A percentile compares a stretch with the other conserved stretches of the same genome.
Evolutionary conservation across 805 yeast genomes (phyloP).

Genomic region (Danielia oregonensis): DNA sequence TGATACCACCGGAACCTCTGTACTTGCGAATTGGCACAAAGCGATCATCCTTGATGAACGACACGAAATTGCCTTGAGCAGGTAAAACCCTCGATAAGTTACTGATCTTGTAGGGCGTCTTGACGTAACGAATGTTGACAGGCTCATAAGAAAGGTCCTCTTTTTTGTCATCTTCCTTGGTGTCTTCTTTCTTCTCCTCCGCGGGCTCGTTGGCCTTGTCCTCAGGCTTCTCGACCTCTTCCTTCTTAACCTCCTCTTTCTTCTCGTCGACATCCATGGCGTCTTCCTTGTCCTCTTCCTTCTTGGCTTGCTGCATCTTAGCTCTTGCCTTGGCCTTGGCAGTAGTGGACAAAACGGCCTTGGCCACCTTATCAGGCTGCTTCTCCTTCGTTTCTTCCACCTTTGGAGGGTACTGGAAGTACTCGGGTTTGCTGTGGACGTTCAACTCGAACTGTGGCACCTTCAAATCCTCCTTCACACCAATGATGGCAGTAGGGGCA

Average conservation of each 20-base stretch:
- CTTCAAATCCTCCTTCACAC: constrained; percentile 79
- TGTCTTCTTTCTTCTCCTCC: constrained; percentile 24
- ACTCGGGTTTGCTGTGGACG: constrained; percentile 75
- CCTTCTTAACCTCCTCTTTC: constrained; percentile 15
- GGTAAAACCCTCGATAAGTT: constrained; percentile 91
- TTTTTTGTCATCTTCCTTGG: constrained; percentile 26
- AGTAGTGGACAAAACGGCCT: constrained; percentile 93
- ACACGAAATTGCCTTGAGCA: constrained; percentile 75
- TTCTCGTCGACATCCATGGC: constrained; percentile 28
- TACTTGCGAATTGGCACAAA: constrained; percentile 81
- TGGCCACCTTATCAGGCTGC: constrained; percentile 82
- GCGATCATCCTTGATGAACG: constrained; percentile 71
- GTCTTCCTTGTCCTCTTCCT: constrained; percentile 49
- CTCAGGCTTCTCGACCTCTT: constrained; percentile 11
- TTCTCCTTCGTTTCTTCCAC: constrained; percentile 73
- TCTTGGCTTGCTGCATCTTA: constrained; percentile 53
- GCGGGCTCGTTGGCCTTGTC: constrained; percentile 7
- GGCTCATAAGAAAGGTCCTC: constrained; percentile 24
- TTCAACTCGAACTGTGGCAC: constrained; percentile 80
- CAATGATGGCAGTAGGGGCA: constrained; percentile 87
- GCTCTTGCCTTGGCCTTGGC: constrained; percentile 93
- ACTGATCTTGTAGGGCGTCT: constrained; percentile 63
- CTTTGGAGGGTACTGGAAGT: constrained; percentile 88
- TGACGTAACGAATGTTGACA: constrained; percentile 49
- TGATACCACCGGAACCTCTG: constrained; percentile 65